Evolutionary conservation across 768 basidiomycete genomes (phyloP), one percentile per base, ranked within the genome.

Genomic region (Trametes cinnabarina): DNA sequence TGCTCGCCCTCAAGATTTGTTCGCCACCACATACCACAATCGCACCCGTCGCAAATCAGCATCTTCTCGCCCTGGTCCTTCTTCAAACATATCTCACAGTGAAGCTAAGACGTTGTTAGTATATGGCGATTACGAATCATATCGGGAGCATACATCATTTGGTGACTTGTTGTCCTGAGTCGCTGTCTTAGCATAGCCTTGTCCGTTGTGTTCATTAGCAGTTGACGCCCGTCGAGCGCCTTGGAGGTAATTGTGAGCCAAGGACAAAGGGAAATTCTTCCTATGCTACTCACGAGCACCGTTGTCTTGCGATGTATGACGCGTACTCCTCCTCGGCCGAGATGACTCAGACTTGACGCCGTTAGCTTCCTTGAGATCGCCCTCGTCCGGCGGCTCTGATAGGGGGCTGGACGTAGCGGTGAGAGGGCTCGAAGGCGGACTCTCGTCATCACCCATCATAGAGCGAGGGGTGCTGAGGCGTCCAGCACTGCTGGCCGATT

Each of bases 11-110:
- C 12, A 15, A 1, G 17, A 19, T 40, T 17, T 10, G 11, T 11
- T 26, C 1, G 39, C 30, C 62, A 63, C 51, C 51, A 64, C 73
- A 66, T 65, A 88, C 88, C 90, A 61, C 85, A 82, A 72, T 92
- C 91, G 71, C 90, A 93, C 22, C 86, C 89, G 69, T 93, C 90
- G 71, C 90, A 93, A 2, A 99, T 82, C 26, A 99, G 79, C 86
- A 99, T 98, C 72, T 91, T 87, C 62, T 90, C 88, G 12, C 87
- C 94, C 58, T 86, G 85, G 69, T 95, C 87, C 68, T 90, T 92
- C 74, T 86, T 88, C 66, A 87, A 83, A 71, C 97, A 98, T 55
- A 98, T 85, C 75, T 99, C 97, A 73, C 97, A 99, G 60, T 85
- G 85, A 79, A 86, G 84, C 87, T 90, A 67, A 30, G 32, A 23